These are phyloP conservation scores for Kazachstania taianensis DNA, from an alignment of 805 yeast species.

Conservation along the genomic window DNA sequence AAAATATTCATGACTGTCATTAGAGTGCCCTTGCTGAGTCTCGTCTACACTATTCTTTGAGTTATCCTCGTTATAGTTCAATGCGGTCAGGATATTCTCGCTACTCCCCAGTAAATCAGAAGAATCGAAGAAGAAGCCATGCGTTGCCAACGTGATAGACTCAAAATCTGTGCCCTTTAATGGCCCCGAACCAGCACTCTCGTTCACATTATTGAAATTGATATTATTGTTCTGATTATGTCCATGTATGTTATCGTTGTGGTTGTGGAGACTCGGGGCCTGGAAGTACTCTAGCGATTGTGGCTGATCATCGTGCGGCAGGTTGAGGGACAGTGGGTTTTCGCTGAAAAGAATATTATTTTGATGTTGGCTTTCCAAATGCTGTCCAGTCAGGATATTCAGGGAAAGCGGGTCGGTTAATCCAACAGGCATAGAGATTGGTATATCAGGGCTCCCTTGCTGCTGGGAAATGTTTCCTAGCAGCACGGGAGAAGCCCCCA, in stretches of 20 bases:
- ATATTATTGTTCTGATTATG: slow-evolving; percentile 4
- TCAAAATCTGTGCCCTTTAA: slow-evolving; percentile 1
- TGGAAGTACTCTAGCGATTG: not conserved
- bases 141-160: slow-evolving; percentile 1
- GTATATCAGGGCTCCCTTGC: not conserved
- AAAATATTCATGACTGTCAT: too few relatives aligned
- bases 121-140: slow-evolving; percentile 4
- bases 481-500: not conserved
- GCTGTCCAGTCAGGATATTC: not conserved
- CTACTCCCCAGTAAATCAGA: slow-evolving; percentile 1
- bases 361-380: slow-evolving; percentile 1
- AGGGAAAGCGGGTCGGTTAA: not conserved
- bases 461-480: not conserved
- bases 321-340: not conserved
- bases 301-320: not conserved
- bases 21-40: too few relatives aligned
- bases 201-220: not conserved
- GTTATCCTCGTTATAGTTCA: not conserved
- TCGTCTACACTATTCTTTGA: not conserved
- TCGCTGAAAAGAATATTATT: slow-evolving; percentile 3
- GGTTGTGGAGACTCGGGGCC: not conserved
- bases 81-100: not conserved
- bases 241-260: slow-evolving; percentile 3
- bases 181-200: not conserved
- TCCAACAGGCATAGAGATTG: not conserved